Evolutionary conservation across 495 filamentous ascomycete genomes (phyloP).

Genomic region (Penicillium steckii): DNA sequence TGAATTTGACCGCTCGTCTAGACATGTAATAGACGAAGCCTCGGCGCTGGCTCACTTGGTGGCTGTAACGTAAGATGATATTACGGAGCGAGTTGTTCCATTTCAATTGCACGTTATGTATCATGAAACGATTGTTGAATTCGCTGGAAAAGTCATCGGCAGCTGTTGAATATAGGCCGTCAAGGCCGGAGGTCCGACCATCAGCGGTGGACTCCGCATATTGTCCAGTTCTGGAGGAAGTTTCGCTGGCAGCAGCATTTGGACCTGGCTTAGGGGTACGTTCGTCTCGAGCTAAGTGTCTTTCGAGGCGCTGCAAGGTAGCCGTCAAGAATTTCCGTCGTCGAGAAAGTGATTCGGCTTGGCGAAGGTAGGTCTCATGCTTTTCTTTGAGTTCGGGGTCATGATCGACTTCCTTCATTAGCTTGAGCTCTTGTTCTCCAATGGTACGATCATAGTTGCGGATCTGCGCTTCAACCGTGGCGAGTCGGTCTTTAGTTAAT

Average conservation of each 20-base stretch:
- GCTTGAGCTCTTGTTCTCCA: conserved; percentile 62
- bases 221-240: conserved; percentile 39
- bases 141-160: conserved; percentile 74
- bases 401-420: conserved; percentile 53
- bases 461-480: conserved; percentile 75
- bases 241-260: conserved; percentile 43
- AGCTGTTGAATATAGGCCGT: conserved; percentile 39
- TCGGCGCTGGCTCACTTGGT: conserved; percentile 92
- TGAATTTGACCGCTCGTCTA: conserved; percentile 93
- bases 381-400: conserved; percentile 55
- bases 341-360: conserved; percentile 65
- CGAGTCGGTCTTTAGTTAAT: conserved; percentile 76
- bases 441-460: conserved; percentile 64
- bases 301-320: conserved; percentile 67
- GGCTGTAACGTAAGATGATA: conserved; percentile 94
- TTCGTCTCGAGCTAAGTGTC: conserved; percentile 48
- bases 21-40: conserved; percentile 99
- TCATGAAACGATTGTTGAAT: conserved; percentile 97
- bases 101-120: conserved; percentile 95
- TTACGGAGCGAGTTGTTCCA: conserved; percentile 97
- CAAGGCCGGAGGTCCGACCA: conserved; percentile 39
- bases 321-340: conserved; percentile 75
- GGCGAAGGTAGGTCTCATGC: conserved; percentile 66
- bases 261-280: conserved; percentile 27
- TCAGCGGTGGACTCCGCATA: conserved; percentile 48